Conservation (phyloP, 2,329 filamentous ascomycete genomes). For the Colletotrichum noveboracense region DNA sequence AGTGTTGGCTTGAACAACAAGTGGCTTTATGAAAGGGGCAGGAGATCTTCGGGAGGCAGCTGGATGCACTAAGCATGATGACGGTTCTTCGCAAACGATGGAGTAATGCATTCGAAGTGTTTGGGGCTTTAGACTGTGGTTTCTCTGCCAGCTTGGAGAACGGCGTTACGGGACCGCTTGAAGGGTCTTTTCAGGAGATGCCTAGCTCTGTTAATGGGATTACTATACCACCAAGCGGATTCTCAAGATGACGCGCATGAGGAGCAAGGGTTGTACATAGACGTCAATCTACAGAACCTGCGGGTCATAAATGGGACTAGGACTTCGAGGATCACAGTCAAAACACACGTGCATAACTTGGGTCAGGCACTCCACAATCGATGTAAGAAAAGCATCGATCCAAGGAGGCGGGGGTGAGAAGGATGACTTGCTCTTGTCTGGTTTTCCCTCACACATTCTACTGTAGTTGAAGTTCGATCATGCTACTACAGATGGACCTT, state of each 20-base stretch:
- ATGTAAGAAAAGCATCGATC: not conserved
- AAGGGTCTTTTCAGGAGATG: not conserved
- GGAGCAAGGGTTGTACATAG: not conserved
- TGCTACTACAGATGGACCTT: not conserved
- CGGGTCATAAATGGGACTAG: not conserved
- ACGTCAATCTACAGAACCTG: not conserved
- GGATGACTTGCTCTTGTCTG: not conserved
- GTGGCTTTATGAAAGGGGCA: conserved; percentile 90
- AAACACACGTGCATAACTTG: not conserved
- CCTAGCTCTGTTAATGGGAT: not conserved
- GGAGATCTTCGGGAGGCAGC: conserved; percentile 49
- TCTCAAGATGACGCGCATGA: not conserved
- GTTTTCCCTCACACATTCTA: not conserved
- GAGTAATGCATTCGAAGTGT: not conserved
- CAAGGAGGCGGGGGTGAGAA: not conserved
- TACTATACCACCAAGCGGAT: not conserved
- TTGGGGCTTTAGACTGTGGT: not conserved
- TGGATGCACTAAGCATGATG: conserved; percentile 13
- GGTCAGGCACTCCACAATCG: not conserved
- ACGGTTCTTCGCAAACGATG: not conserved
- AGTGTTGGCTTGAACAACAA: conserved; percentile 87
- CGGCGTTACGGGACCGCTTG: not conserved
- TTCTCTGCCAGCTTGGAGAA: not conserved
- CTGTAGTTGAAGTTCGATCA: not conserved
- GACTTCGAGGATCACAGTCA: not conserved